A percentile compares a stretch with the other conserved stretches of the same genome.
These are phyloP conservation scores for Elaeis oleifera DNA, from an alignment of 202 grass and related monocot species.

Conservation along the genomic window DNA sequence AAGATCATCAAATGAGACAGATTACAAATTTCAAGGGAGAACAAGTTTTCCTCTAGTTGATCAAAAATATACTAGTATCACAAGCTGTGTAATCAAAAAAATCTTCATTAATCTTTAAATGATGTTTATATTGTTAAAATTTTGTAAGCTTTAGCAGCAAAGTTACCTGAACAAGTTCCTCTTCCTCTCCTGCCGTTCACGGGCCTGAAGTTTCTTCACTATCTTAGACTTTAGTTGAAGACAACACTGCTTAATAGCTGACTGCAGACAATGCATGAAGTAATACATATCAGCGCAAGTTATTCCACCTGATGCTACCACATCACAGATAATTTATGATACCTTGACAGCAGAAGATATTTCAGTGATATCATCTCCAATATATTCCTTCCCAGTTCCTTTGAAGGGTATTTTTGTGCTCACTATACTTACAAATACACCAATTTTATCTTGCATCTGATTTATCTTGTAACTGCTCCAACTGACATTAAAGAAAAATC, in stretches of 20 bases:
- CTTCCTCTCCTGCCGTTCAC: constrained; percentile 90
- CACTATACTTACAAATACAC: constrained; percentile 95
- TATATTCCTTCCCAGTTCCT: constrained; percentile 93
- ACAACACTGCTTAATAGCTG: constrained; percentile 80
- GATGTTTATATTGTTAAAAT: too few species aligned
- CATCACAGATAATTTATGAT: constrained; percentile 8
- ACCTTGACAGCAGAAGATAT: constrained; percentile 88
- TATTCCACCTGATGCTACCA: constrained; percentile 13
- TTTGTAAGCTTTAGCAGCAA: too few species aligned
- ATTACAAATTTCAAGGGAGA: too few species aligned
- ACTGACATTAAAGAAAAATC: constrained; percentile 39
- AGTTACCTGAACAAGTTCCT: constrained; percentile 75
- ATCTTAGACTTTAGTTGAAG: constrained; percentile 93
- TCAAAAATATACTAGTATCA: too few species aligned
- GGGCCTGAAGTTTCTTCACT: constrained; percentile 84
- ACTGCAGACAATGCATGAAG: constrained; percentile 26
- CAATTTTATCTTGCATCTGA: constrained; percentile 81
- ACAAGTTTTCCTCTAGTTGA: too few species aligned
- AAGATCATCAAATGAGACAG: too few species aligned
- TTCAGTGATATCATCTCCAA: constrained; percentile 92
- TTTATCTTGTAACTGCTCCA: constrained; percentile 97
- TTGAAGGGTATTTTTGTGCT: constrained; percentile 99
- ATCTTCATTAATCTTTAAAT: too few species aligned
- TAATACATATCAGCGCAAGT: background rate
- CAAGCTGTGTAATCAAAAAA: too few species aligned